phyloP scores from a whole-genome alignment of 2,329 filamentous ascomycete species.

The Colletotrichum liaoningense region DNA sequence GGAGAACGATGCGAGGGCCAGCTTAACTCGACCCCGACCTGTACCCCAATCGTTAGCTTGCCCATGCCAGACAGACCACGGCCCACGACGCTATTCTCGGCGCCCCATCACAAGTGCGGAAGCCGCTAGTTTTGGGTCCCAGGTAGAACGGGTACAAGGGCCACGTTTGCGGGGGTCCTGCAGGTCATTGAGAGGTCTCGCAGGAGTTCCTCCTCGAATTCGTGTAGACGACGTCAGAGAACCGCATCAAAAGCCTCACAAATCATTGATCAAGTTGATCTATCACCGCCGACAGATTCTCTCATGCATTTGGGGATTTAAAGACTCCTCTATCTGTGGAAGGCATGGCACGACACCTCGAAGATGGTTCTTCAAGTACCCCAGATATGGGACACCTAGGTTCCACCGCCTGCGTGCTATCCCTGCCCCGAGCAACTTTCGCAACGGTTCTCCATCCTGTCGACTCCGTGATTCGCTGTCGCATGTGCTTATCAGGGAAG shows the following conservation, averaged over 20 bases:
- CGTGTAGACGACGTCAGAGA: neutral
- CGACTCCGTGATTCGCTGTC: neutral
- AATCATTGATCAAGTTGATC: neutral
- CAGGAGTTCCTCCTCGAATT: neutral
- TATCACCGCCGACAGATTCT: neutral
- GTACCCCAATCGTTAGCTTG: neutral
- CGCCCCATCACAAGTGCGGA: neutral
- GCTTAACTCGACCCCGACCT: neutral
- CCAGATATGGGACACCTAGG: too few relatives aligned
- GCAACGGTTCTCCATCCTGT: neutral
- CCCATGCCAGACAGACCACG: neutral
- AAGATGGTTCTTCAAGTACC: neutral
- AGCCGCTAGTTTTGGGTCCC: neutral
- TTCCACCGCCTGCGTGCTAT: neutral
- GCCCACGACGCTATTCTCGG: constrained; percentile 1
- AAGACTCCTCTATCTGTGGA: neutral
- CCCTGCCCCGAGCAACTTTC: neutral
- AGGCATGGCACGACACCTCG: neutral
- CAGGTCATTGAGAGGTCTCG: neutral
- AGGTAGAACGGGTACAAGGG: neutral
- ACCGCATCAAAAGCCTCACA: neutral
- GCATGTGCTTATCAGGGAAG: neutral
- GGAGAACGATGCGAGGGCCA: neutral
- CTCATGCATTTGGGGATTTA: neutral
- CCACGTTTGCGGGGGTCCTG: neutral